phyloP scores from a whole-genome alignment of 139 green algal species.

The Mesotaenium endlicherianum region DNA sequence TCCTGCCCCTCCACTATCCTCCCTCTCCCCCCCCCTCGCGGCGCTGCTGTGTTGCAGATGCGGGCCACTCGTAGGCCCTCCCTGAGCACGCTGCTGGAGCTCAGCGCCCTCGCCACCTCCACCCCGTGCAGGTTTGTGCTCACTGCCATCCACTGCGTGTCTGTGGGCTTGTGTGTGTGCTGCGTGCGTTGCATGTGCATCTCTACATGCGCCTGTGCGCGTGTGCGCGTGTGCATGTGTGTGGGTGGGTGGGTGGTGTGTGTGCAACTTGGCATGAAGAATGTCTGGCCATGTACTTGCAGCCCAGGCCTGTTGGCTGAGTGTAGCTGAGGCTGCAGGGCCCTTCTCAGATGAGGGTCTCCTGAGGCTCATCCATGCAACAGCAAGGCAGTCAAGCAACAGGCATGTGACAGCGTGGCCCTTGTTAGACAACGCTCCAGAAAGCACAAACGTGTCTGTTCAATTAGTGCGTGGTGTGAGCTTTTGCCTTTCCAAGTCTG shows the following conservation, averaged over 20 bases:
- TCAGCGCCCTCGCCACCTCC: background rate
- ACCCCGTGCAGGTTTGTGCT: background rate
- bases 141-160: background rate
- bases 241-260: background rate
- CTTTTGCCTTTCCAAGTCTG: constrained; percentile 1
- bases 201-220: background rate
- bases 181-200: background rate
- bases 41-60: background rate
- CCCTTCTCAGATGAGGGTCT: no score
- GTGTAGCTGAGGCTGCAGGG: no score
- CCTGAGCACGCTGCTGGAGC: constrained; percentile 1
- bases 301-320: background rate
- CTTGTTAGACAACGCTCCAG: background rate
- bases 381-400: no score
- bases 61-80: background rate
- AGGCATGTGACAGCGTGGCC: no score
- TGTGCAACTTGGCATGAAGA: background rate
- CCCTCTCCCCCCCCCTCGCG: background rate
- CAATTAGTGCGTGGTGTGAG: background rate
- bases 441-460: background rate
- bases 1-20: background rate
- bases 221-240: background rate
- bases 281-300: background rate
- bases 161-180: no score
- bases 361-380: no score